Evolutionary conservation across 139 green algal genomes (phyloP), one percentile per base, ranked within the genome.

Genomic region (Micromonas commoda): DNA sequence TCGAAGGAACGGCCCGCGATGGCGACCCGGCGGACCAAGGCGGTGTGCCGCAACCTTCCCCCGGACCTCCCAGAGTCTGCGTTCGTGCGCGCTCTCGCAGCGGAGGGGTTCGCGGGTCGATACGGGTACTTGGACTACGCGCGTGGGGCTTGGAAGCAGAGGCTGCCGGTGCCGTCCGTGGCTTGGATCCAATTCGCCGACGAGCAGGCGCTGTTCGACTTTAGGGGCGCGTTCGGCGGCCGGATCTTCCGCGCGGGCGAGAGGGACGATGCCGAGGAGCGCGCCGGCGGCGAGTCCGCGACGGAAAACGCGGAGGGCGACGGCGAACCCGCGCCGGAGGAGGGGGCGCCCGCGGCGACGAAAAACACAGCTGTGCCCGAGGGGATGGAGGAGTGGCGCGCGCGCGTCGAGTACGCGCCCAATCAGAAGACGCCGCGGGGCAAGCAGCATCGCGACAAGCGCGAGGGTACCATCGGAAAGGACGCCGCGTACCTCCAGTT

Each of bases 101-200:
- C 34, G n/a, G 35, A 61, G 6, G 35, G 68, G 2, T 75, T 75
- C 35, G 68, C 34, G 28, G 66, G 66, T 1, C 5, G 23, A 21
- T 64, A 19, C 38, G 34, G 37, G 68, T 75, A 63, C 26, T 61
- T 60, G 19, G 68, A 75, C 37, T 75, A n/a, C 33, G 16, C 26
- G 28, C 66, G 53, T 24, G 66, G 9, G 5, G 53, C 52, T 31
- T 29, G 29, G 21, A 70, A 6, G 31, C 16, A 28, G 6, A 28
- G 31, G 1, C n/a, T 34, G 63, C 21, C 24, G 28, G 24, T 70
- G 9, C 45, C 45, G 45, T 57, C 45, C 45, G 45, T 57, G 9
- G 45, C 45, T 9, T 16, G 16, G 9, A 16, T 57, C 45, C 9
- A 16, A 16, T 57, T 57, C 45, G 45, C 9, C 45, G 16, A 9